Evolutionary conservation across 2,329 filamentous ascomycete genomes (phyloP).

Genomic region (Pseudocercospora pini-densiflorae): DNA sequence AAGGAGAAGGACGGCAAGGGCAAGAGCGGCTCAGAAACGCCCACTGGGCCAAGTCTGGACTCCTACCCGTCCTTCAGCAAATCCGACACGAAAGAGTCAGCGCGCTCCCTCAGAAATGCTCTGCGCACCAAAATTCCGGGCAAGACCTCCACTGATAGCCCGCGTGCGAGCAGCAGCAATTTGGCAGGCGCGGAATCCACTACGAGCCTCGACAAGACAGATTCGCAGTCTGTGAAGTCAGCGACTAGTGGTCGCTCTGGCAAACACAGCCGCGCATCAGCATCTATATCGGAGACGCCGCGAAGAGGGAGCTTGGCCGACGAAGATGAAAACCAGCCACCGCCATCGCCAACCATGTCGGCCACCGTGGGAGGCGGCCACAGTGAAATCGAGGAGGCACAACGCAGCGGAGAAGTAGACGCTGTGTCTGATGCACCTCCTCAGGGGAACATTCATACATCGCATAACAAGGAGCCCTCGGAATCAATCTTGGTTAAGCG

Average conservation of each 20-base stretch:
- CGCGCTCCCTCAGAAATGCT: slow-evolving; percentile 78
- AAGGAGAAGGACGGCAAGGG: slow-evolving; percentile 53
- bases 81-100: slow-evolving; percentile 91
- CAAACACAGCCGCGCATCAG: slow-evolving; percentile 32
- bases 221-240: slow-evolving; percentile 76
- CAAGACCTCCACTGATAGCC: slow-evolving; percentile 70
- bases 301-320: slow-evolving; percentile 39
- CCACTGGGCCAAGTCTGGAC: slow-evolving; percentile 67
- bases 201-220: slow-evolving; percentile 65
- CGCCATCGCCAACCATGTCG: slow-evolving; percentile 87
- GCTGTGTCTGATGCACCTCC: slow-evolving; percentile 91
- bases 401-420: slow-evolving; percentile 88
- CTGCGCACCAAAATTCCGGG: slow-evolving; percentile 90
- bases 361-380: slow-evolving; percentile 73
- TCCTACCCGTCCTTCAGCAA: slow-evolving; percentile 91
- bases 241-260: slow-evolving; percentile 59
- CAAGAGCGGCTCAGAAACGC: slow-evolving; percentile 48
- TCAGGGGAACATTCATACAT: slow-evolving; percentile 62
- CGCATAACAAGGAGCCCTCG: slow-evolving; percentile 68
- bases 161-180: slow-evolving; percentile 71
- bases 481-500: slow-evolving; percentile 89
- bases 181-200: slow-evolving; percentile 58
- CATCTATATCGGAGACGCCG: slow-evolving; percentile 39
- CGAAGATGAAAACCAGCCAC: slow-evolving; percentile 52
- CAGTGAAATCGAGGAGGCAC: slow-evolving; percentile 78